Conservation (phyloP, 164 flowering plant genomes). For the Tetrastigma voinierianum region DNA sequence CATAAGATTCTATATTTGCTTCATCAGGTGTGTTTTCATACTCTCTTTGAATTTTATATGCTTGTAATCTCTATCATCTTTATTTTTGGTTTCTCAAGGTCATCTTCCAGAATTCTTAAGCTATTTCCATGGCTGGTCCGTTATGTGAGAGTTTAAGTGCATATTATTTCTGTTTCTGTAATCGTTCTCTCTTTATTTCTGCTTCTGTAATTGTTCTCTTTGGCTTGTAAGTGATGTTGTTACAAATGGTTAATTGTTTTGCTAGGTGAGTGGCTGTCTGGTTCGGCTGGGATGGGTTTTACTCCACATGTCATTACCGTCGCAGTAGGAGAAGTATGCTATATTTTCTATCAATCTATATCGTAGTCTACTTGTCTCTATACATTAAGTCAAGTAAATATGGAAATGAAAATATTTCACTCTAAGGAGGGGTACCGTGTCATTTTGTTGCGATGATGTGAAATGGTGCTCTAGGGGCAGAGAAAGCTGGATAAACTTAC, state of each 20-base stretch:
- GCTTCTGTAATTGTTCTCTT: not conserved
- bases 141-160: not conserved
- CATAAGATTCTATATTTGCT: no score
- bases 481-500: no score
- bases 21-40: no score
- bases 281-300: constrained; percentile 83
- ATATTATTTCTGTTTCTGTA: no score
- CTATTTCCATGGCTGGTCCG: no score
- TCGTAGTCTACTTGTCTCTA: not conserved
- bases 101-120: no score
- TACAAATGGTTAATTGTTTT: constrained; percentile 17
- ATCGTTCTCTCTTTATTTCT: not conserved
- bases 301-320: constrained; percentile 82
- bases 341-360: constrained; percentile 2
- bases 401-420: no score
- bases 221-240: constrained; percentile 6
- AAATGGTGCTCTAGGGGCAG: no score
- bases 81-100: no score
- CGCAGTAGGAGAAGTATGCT: constrained; percentile 80
- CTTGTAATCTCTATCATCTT: no score
- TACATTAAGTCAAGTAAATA: not conserved
- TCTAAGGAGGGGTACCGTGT: not conserved
- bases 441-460: no score
- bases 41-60: no score
- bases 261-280: constrained; percentile 71